phyloP scores from a whole-genome alignment of 1,284 basidiomycete genomes.

The Microbotryomycetes sp. region DNA sequence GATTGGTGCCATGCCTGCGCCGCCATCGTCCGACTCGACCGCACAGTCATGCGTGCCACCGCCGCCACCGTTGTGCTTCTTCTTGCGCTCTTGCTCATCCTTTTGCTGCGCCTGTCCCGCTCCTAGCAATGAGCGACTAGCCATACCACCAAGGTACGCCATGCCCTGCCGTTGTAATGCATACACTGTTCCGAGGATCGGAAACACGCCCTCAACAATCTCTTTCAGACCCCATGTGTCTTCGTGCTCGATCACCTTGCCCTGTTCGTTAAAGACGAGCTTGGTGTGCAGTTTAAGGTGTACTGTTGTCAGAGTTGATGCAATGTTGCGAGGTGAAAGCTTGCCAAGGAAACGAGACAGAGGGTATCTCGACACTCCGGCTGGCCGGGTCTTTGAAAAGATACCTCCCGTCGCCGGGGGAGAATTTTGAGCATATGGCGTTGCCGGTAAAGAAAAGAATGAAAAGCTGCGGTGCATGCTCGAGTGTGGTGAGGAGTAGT shows the following conservation, averaged over 20 bases:
- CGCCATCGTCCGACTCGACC: neutral
- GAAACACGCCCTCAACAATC: slow-evolving; percentile 29
- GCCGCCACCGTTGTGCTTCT: neutral
- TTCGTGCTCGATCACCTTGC: slow-evolving; percentile 25
- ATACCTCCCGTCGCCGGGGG: slow-evolving; percentile 5
- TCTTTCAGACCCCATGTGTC: slow-evolving; percentile 28
- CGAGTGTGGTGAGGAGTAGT: neutral
- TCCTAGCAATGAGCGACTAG: slow-evolving; percentile 9
- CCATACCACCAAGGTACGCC: slow-evolving; percentile 9
- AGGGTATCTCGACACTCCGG: slow-evolving; percentile 7
- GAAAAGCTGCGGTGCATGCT: slow-evolving; percentile 18
- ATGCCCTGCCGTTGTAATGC: slow-evolving; percentile 19
- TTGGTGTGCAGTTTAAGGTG: slow-evolving; percentile 26
- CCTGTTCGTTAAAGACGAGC: slow-evolving; percentile 27
- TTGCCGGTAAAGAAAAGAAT: slow-evolving; percentile 25
- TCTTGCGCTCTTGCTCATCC: neutral
- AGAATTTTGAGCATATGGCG: slow-evolving; percentile 19
- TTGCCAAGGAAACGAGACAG: slow-evolving; percentile 1
- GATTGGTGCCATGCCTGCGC: neutral
- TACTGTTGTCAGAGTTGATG: slow-evolving; percentile 14
- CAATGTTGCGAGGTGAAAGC: slow-evolving; percentile 17
- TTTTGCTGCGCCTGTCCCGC: neutral
- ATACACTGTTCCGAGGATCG: slow-evolving; percentile 19
- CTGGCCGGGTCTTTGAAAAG: slow-evolving; percentile 10
- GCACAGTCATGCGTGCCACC: neutral